Conservation (phyloP, 2,329 filamentous ascomycete species). For the Drechslerella coelobrocha region DNA sequence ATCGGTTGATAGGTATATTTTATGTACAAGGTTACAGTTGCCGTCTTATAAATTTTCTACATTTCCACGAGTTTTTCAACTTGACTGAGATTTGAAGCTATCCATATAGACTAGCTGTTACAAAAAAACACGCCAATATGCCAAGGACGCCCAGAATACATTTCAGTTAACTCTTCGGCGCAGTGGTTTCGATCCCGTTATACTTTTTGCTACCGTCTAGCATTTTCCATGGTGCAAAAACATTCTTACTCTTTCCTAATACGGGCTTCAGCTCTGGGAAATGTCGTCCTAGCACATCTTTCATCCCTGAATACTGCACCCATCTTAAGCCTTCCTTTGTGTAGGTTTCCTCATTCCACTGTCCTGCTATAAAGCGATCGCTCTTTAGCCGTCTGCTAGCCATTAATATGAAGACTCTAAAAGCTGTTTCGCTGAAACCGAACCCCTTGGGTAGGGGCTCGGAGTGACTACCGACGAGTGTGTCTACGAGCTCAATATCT, state of each 20-base stretch:
- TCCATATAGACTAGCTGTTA: no score
- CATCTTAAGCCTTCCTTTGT: conserved; percentile 60
- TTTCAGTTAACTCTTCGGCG: conserved; percentile 57
- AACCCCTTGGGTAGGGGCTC: conserved; percentile 61
- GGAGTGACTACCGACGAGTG: conserved; percentile 59
- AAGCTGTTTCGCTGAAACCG: conserved; percentile 62
- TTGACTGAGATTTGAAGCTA: no score
- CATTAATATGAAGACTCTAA: conserved; percentile 62
- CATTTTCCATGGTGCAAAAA: conserved; percentile 57
- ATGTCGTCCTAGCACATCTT: conserved; percentile 60
- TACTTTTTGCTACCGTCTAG: conserved; percentile 53
- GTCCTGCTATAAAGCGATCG: conserved; percentile 60
- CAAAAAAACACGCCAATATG: no score
- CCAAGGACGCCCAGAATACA: no score
- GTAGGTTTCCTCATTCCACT: conserved; percentile 60
- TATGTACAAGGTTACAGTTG: no score
- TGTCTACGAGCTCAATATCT: conserved; percentile 60
- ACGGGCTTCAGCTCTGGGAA: conserved; percentile 59
- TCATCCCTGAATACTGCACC: conserved; percentile 61
- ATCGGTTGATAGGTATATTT: no score
- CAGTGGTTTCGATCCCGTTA: conserved; percentile 55
- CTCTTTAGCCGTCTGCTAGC: conserved; percentile 60
- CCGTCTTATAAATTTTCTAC: no score
- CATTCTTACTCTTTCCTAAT: conserved; percentile 57
- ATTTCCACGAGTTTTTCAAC: no score